phyloP scores from a whole-genome alignment of 2,329 filamentous ascomycete genomes.

The Metarhizium album region DNA sequence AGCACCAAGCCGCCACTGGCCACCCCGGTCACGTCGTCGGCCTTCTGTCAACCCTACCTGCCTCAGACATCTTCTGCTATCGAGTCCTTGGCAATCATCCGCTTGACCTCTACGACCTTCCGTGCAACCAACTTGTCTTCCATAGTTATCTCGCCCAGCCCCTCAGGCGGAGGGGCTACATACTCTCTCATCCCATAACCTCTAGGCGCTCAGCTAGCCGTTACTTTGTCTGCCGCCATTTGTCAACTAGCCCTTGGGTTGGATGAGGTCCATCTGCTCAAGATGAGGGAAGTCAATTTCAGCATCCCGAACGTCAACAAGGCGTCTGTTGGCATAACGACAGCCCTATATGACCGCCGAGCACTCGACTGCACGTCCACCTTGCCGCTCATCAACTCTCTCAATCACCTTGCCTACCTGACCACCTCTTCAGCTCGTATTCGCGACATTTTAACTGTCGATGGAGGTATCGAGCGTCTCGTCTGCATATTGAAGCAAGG shows the following conservation, averaged over 20 bases:
- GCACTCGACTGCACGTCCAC: slow-evolving; percentile 98
- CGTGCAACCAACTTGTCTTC: slow-evolving; percentile 4
- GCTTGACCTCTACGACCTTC: not conserved
- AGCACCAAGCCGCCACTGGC: slow-evolving; percentile 8
- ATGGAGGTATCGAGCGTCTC: slow-evolving; percentile 92
- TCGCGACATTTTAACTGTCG: slow-evolving; percentile 92
- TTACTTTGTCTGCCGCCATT: not conserved
- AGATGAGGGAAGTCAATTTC: slow-evolving; percentile 99
- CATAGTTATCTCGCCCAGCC: slow-evolving; percentile 2
- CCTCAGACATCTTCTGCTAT: not conserved
- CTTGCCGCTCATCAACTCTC: slow-evolving; percentile 92
- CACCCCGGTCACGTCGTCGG: slow-evolving; percentile 3
- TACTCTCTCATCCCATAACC: not conserved
- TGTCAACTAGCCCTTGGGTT: not conserved
- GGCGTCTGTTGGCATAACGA: slow-evolving; percentile 97
- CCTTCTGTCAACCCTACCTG: not conserved
- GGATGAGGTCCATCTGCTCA: slow-evolving; percentile 27
- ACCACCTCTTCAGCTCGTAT: slow-evolving; percentile 97
- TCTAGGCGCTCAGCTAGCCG: not conserved
- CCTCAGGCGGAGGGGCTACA: slow-evolving; percentile 8
- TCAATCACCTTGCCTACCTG: slow-evolving; percentile 97
- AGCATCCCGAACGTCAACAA: slow-evolving; percentile 99
- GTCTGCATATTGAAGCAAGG: slow-evolving; percentile 98
- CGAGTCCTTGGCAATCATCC: not conserved
- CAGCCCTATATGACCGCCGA: slow-evolving; percentile 91